These are phyloP conservation scores for Phlegmacium glaucopus DNA, from an alignment of 768 basidiomycete species.

Conservation along the genomic window DNA sequence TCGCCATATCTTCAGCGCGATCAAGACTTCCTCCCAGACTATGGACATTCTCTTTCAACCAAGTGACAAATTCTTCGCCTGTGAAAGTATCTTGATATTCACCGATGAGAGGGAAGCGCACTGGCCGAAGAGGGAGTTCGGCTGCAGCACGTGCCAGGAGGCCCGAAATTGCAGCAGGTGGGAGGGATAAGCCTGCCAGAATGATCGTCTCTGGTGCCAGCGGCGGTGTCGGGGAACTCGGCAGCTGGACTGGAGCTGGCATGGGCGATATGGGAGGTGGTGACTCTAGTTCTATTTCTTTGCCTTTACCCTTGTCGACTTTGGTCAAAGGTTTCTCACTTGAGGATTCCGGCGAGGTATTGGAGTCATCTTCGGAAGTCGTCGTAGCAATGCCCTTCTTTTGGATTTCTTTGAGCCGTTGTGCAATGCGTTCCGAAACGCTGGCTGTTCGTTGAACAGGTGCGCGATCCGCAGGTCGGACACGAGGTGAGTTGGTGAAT, in stretches of 20 bases:
- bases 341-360: conserved; percentile 24
- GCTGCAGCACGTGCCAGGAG: conserved; percentile 68
- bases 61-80: conserved; percentile 85
- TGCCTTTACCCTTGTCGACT: conserved; percentile 84
- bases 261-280: conserved; percentile 66
- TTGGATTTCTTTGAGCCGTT: conserved; percentile 79
- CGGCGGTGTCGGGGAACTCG: conserved; percentile 33
- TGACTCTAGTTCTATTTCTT: conserved; percentile 42
- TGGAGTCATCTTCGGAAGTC: conserved; percentile 27
- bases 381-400: conserved; percentile 42
- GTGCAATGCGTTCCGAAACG: conserved; percentile 83
- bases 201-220: conserved; percentile 51
- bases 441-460: conserved; percentile 67
- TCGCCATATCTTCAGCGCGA: conserved; percentile 71
- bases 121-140: conserved; percentile 66
- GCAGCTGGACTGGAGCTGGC: conserved; percentile 39
- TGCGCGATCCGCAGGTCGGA: conserved; percentile 54
- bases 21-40: conserved; percentile 78
- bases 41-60: conserved; percentile 76
- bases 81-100: conserved; percentile 86
- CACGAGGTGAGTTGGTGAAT: conserved; percentile 78
- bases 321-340: conserved; percentile 44
- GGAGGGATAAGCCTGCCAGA: conserved; percentile 70
- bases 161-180: conserved; percentile 61
- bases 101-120: conserved; percentile 77